Evolutionary conservation across 805 yeast species (phyloP).

Genomic region (Lachancea waltii): DNA sequence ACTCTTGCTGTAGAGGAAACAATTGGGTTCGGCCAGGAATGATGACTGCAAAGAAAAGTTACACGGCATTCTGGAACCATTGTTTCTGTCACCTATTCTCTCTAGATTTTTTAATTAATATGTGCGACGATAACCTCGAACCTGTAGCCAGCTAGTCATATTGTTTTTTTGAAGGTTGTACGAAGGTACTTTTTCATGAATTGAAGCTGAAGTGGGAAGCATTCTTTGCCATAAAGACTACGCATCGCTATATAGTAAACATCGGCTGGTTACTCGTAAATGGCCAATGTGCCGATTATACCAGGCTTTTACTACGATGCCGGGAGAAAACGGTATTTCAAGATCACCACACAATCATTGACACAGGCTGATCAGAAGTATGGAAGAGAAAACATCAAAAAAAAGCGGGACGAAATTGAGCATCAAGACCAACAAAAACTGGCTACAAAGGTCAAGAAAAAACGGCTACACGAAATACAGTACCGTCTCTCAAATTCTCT

Average conservation of each 20-base stretch:
- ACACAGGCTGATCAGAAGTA: slow-evolving; percentile 1
- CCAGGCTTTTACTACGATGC: slow-evolving; percentile 29
- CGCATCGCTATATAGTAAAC: neutral
- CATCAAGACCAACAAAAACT: neutral
- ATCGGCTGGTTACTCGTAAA: neutral
- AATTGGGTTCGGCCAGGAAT: slow-evolving; percentile 98
- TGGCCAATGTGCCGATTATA: slow-evolving; percentile 10
- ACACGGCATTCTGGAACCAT: slow-evolving; percentile 1
- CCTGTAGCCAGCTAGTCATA: too few relatives aligned
- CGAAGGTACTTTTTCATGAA: neutral
- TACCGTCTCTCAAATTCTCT: neutral
- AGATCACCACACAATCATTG: slow-evolving; percentile 1
- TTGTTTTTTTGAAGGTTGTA: too few relatives aligned
- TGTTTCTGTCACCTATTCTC: neutral
- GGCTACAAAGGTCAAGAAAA: neutral
- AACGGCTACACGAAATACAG: neutral
- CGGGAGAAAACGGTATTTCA: slow-evolving; percentile 23
- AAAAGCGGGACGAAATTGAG: neutral
- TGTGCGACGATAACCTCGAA: slow-evolving; percentile 4
- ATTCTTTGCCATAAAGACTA: neutral
- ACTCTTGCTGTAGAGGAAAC: slow-evolving; percentile 98
- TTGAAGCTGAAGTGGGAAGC: neutral
- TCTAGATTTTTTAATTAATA: neutral
- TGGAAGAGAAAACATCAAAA: slow-evolving; percentile 3
- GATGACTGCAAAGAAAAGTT: slow-evolving; percentile 4